phyloP scores from a whole-genome alignment of 306 rosid genomes.

The Rubus idaeus region DNA sequence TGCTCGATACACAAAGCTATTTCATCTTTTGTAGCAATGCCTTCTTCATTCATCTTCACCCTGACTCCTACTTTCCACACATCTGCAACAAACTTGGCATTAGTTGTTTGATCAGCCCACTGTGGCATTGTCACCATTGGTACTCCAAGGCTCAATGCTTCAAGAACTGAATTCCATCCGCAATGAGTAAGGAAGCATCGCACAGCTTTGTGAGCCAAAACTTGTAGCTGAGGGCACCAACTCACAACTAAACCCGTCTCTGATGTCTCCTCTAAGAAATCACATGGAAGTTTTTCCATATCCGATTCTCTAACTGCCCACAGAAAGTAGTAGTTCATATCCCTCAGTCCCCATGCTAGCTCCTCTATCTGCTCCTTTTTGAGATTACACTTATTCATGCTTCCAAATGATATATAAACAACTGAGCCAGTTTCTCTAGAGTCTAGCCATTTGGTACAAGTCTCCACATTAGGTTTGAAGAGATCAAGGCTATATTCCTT shows the following conservation, averaged over 20 bases:
- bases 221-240: conserved; percentile 24
- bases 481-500: conserved; percentile 16
- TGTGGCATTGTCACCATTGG: conserved; percentile 28
- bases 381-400: not conserved
- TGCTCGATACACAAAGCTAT: conserved; percentile 2
- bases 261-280: conserved; percentile 6
- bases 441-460: conserved; percentile 24
- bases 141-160: conserved; percentile 31
- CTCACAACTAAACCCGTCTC: conserved; percentile 21
- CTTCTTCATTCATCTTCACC: conserved; percentile 22
- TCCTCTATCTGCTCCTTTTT: conserved; percentile 19
- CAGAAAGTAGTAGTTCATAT: not conserved
- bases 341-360: conserved; percentile 6
- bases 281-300: not conserved
- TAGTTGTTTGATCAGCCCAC: conserved; percentile 31
- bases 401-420: conserved; percentile 29
- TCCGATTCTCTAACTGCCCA: conserved; percentile 25
- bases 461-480: not conserved
- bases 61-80: conserved; percentile 29
- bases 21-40: conserved; percentile 1
- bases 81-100: conserved; percentile 21
- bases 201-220: conserved; percentile 24
- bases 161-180: conserved; percentile 34
- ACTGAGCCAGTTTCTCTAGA: conserved; percentile 15
- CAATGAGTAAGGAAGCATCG: conserved; percentile 37